phyloP scores from a whole-genome alignment of 345 rosid species.

The Eucalyptus erythrocorys region DNA sequence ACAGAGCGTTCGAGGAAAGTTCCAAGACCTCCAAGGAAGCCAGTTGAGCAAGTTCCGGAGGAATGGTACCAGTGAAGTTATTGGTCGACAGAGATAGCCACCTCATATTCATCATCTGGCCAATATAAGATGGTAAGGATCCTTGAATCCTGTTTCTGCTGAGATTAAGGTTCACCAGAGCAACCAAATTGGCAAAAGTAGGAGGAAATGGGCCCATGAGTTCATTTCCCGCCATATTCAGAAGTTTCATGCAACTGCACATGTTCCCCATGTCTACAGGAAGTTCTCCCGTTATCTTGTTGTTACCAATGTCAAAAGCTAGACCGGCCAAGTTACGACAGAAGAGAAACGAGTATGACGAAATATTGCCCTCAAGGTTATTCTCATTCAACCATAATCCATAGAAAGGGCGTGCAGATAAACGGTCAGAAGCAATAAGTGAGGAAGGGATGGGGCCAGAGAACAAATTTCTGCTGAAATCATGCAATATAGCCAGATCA shows the following conservation, averaged over 20 bases:
- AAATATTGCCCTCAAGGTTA: constrained; percentile 17
- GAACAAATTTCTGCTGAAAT: constrained; percentile 30
- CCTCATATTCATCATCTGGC: constrained; percentile 16
- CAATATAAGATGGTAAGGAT: constrained; percentile 16
- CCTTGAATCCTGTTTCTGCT: constrained; percentile 29
- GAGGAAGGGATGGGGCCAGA: constrained; percentile 20
- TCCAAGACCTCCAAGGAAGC: constrained; percentile 29
- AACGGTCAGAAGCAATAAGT: constrained; percentile 6
- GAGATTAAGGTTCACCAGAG: constrained; percentile 24
- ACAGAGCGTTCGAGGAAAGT: constrained; percentile 25
- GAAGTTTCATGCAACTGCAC: constrained; percentile 21
- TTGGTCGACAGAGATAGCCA: constrained; percentile 20
- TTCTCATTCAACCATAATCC: constrained; percentile 31
- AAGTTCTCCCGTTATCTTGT: constrained; percentile 24
- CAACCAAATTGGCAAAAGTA: constrained; percentile 11
- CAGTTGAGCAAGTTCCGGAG: constrained; percentile 18
- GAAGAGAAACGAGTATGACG: constrained; percentile 19
- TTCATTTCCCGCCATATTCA: constrained; percentile 20
- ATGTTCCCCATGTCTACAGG: constrained; percentile 21
- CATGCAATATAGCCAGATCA: constrained; percentile 20
- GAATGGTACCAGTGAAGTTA: constrained; percentile 26
- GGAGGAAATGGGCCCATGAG: constrained; percentile 21
- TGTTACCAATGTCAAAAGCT: constrained; percentile 21
- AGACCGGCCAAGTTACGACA: constrained; percentile 22
- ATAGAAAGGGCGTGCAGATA: constrained; percentile 16